These are phyloP conservation scores for Phytopythium oedochilum DNA, from an alignment of 352 stramenopile species.

Conservation along the genomic window DNA sequence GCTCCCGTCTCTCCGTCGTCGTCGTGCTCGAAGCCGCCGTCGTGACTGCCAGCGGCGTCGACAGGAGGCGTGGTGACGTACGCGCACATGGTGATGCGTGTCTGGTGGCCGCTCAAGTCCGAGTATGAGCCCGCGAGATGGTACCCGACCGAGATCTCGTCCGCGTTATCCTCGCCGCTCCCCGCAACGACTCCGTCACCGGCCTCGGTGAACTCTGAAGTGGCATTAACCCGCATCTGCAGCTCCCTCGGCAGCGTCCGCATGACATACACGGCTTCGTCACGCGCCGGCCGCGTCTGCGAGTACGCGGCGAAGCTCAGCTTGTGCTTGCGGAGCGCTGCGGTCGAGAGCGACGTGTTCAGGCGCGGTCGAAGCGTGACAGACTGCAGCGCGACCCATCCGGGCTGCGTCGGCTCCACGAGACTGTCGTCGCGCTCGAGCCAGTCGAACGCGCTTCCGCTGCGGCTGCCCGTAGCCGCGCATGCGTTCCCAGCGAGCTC, in stretches of 20 bases:
- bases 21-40: background rate
- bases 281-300: constrained; percentile 23
- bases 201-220: constrained; percentile 1
- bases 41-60: background rate
- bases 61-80: constrained; percentile 24
- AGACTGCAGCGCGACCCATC: constrained; percentile 43
- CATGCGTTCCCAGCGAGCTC: background rate
- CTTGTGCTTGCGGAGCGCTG: constrained; percentile 33
- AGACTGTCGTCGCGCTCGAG: constrained; percentile 16
- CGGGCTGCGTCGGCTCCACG: constrained; percentile 21
- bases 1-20: background rate
- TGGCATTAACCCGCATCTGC: constrained; percentile 29
- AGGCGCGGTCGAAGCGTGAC: constrained; percentile 35
- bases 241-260: constrained; percentile 49
- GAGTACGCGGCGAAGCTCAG: constrained; percentile 63
- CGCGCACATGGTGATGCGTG: constrained; percentile 50
- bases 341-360: constrained; percentile 16
- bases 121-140: constrained; percentile 47
- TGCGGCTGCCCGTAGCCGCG: too few species aligned
- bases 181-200: constrained; percentile 10
- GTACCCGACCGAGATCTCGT: constrained; percentile 65
- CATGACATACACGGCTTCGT: constrained; percentile 63
- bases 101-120: constrained; percentile 43
- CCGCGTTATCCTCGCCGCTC: constrained; percentile 23
- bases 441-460: background rate